Evolutionary conservation across 192 early-diverging fungal genomes (phyloP).

Genomic region (Diversispora eburnea): DNA sequence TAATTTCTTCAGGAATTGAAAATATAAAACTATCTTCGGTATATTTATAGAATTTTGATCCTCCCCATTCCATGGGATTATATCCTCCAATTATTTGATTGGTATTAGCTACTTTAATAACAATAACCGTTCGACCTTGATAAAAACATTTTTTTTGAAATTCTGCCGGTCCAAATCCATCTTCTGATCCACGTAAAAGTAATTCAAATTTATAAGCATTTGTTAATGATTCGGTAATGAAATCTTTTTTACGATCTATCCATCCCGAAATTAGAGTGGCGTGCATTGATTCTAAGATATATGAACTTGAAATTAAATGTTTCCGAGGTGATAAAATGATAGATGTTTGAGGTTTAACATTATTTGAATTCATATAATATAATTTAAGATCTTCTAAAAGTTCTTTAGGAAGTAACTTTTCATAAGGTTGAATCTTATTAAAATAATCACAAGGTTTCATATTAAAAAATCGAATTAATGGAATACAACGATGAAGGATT

Average conservation of each 20-base stretch:
- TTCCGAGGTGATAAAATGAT: neutral
- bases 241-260: constrained; percentile 1
- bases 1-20: neutral
- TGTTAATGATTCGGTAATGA: neutral
- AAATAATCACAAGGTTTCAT: neutral
- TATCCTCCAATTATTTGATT: constrained; percentile 18
- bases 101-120: neutral
- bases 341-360: neutral
- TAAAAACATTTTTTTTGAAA: neutral
- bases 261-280: neutral
- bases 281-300: neutral
- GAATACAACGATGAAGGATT: neutral
- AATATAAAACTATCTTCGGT: constrained; percentile 1
- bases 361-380: neutral
- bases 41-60: neutral
- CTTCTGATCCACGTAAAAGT: neutral
- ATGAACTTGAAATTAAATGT: neutral
- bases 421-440: neutral
- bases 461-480: constrained; percentile 13
- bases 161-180: neutral
- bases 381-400: neutral
- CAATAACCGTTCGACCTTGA: neutral
- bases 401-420: neutral
- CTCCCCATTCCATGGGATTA: neutral
- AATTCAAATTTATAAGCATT: neutral